Base-by-base conservation (phyloP, 805 yeast genomes). In the Pichia nanzhaoensis region DNA sequence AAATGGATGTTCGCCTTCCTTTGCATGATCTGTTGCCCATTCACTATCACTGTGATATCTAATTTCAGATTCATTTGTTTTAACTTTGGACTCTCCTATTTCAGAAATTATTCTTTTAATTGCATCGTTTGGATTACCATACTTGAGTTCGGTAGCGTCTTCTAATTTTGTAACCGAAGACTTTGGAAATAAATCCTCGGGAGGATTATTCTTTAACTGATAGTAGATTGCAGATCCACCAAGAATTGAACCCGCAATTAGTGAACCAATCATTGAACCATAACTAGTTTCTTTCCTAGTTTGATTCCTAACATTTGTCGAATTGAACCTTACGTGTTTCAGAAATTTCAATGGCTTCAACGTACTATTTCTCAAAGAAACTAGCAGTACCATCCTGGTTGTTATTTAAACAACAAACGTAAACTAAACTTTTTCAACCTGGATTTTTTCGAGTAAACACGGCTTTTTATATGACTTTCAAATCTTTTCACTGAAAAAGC, bases 51-150 rank as follows among this genome's bases (percentile, higher is more conserved):
- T 61, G 46, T 65, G 69, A 18, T 55, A 44, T 9, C 53, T 54
- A 14, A 62, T 47, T 33, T 62, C 67, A 5, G 55, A 52, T 8
- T 49, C 50, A 0, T 77, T 67, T 4, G 55, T 51, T 3, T 74
- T 60, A 14, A 78, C 69, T 50, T 76, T 72, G 1, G 71, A 77
- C 1, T 51, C 50, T 1, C 90, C 87, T 3, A 87, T 70, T 10
- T 78, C 55, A 5, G 55, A 54, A 7, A 58, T 55, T 46, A 87
- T 71, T 54, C 77, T 76, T 1, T 54, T 60, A 22, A 82, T 50
- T 33, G 77, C 71, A 17, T 73, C 75, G 2, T 59, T 55, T 6
- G 66, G 61, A 13, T 69, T 51, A 2, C 84, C 93, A 56, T 86
- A 86, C 4, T 46, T 51, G 0, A 86, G 82, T 0, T 77, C 57